Base-by-base conservation (phyloP, 139 green algal genomes). In the Chlamydomonas incerta region DNA sequence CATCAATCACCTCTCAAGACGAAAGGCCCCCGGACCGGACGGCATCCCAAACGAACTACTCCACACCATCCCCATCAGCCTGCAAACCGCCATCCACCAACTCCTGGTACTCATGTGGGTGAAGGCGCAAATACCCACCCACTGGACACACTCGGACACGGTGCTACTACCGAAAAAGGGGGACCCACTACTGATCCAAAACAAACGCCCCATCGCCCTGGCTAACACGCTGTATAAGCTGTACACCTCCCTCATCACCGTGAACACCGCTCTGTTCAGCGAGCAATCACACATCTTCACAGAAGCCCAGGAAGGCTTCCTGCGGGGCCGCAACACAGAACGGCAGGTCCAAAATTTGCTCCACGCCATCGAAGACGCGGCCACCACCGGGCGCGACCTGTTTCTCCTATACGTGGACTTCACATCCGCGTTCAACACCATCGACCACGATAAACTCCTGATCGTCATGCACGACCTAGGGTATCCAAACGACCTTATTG, bases 271-370 rank as follows among this genome's bases (percentile, higher is more conserved):
- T 0, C 57, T 91, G 4, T 92, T 90, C 80, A 93, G 90, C 28
- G 41, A 92, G 0, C 92, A 86, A 82, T 92, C 88, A 0, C 50
- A 80, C n/a, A 66, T 91, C 23, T 52, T 91, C 21, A 90, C 87
- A 0, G 20, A 63, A 8, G 60, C 72, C 24, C 72, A 92, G 4
- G 46, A 21, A 6, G 76, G 85, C 23, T 80, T 83, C 50, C 21
- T 2, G 1, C 2, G 34, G n/a, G 50, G 1, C 9, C 2, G 1
- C 41, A 26, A 52, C 2, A n/a, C n/a, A n/a, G n/a, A n/a, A n/a
- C n/a, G n/a, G n/a, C n/a, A n/a, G n/a, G n/a, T n/a, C n/a, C n/a
- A n/a, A n/a, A n/a, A n/a, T n/a, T n/a, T n/a, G n/a, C n/a, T n/a
- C n/a, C n/a, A n/a, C n/a, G n/a, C n/a, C n/a, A n/a, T n/a, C n/a